Conservation (phyloP, 306 rosid genomes). For the Quercus gilva region DNA sequence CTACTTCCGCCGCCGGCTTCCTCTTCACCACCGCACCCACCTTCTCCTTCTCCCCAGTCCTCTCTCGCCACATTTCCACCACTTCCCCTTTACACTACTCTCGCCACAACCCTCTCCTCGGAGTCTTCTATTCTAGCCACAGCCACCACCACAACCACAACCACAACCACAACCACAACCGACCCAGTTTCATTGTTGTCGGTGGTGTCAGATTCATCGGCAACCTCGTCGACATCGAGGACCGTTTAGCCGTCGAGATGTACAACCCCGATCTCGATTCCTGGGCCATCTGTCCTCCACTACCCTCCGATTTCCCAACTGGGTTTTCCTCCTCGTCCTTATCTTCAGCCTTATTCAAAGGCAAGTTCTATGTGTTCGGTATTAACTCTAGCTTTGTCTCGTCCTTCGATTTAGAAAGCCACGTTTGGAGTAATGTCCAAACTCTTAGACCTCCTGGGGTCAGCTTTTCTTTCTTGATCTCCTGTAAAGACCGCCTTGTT, state of each 20-base stretch:
- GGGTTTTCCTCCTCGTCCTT: conserved; percentile 66
- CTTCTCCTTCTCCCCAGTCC: conserved; percentile 50
- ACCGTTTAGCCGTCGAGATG: conserved; percentile 67
- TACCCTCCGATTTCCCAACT: conserved; percentile 68
- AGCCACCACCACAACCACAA: conserved; percentile 41
- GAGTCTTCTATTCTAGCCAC: conserved; percentile 57
- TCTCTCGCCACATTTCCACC: conserved; percentile 25
- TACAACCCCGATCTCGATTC: conserved; percentile 47
- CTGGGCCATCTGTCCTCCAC: conserved; percentile 69
- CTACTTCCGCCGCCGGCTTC: conserved; percentile 70
- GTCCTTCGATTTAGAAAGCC: conserved; percentile 46
- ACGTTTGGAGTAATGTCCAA: conserved; percentile 66
- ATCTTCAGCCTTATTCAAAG: conserved; percentile 63
- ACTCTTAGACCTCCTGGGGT: conserved; percentile 65
- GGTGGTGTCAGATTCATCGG: conserved; percentile 82
- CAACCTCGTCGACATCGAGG: conserved; percentile 76
- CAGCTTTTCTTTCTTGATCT: conserved; percentile 67
- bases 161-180: conserved; percentile 15
- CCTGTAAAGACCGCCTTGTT: conserved; percentile 52
- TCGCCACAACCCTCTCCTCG: conserved; percentile 74
- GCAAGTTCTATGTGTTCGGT: conserved; percentile 58
- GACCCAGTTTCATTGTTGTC: conserved; percentile 50
- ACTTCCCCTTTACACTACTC: conserved; percentile 68
- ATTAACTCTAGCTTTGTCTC: conserved; percentile 68
- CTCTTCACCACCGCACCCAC: conserved; percentile 65